These are phyloP conservation scores for Candida peoriensis DNA, from an alignment of 805 yeast genomes.

Conservation along the genomic window DNA sequence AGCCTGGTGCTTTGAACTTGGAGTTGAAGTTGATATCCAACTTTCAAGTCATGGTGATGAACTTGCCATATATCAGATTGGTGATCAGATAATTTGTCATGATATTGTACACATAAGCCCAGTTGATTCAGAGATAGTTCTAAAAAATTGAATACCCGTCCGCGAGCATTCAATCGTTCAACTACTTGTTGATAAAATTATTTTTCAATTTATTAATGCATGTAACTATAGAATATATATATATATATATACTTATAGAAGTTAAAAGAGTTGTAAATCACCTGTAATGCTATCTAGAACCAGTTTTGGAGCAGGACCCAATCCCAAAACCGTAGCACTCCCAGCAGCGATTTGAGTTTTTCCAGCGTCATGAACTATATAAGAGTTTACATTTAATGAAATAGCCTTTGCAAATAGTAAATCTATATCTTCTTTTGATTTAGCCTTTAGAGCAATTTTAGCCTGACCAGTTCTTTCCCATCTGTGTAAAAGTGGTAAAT, in stretches of 20 bases:
- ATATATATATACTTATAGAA: too few species aligned
- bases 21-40: conserved; percentile 8
- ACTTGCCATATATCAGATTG: conserved; percentile 5
- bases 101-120: conserved; percentile 5
- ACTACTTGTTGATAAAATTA: neutral
- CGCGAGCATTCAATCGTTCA: neutral
- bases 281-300: conserved; percentile 81
- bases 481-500: conserved; percentile 57
- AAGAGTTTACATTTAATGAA: conserved; percentile 70
- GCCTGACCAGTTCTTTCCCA: conserved; percentile 92
- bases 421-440: conserved; percentile 65
- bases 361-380: conserved; percentile 92
- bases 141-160: neutral
- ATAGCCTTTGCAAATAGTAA: conserved; percentile 75
- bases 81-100: conserved; percentile 12
- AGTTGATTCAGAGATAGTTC: conserved; percentile 2
- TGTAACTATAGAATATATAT: too few species aligned
- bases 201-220: neutral
- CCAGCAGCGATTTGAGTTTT: conserved; percentile 96
- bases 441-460: conserved; percentile 79
- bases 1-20: conserved; percentile 11
- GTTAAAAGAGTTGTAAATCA: conserved; percentile 63
- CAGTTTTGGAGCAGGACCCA: conserved; percentile 92
- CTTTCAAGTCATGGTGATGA: neutral
- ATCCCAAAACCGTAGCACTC: conserved; percentile 90